phyloP scores from a whole-genome alignment of 306 rosid genomes.

The Quercus berberidifolia region DNA sequence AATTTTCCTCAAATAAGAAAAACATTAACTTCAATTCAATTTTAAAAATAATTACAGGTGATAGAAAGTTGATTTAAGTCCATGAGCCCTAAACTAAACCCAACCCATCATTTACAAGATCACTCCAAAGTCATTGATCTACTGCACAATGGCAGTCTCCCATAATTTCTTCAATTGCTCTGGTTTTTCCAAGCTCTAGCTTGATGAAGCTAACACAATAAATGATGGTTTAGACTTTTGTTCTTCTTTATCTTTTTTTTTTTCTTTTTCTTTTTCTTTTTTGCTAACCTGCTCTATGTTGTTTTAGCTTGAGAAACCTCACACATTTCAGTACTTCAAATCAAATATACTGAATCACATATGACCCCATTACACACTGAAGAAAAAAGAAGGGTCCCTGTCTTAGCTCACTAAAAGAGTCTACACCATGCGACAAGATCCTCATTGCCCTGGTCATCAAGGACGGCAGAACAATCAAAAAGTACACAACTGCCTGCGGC shows the following conservation, averaged over 20 bases:
- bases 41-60: neutral
- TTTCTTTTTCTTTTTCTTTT: no score
- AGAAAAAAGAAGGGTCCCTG: conserved; percentile 12
- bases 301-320: neutral
- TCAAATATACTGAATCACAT: neutral
- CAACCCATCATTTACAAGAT: conserved; percentile 1
- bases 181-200: neutral
- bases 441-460: conserved; percentile 8
- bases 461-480: conserved; percentile 24
- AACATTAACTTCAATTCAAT: neutral
- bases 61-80: neutral
- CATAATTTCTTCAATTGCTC: no score
- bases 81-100: neutral
- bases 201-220: neutral
- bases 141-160: neutral
- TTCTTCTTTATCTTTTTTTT: no score
- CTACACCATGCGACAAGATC: conserved; percentile 3
- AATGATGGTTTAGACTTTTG: neutral
- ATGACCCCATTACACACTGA: conserved; percentile 2
- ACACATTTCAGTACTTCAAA: neutral
- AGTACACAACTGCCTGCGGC: conserved; percentile 19
- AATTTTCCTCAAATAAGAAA: neutral
- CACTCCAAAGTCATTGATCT: neutral
- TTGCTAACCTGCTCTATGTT: neutral
- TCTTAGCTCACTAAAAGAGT: conserved; percentile 15